Percentiles rank a stretch among this genome's conserved stretches.
Conservation (phyloP, 2,329 filamentous ascomycete genomes). For the Clonostachys byssicola region DNA sequence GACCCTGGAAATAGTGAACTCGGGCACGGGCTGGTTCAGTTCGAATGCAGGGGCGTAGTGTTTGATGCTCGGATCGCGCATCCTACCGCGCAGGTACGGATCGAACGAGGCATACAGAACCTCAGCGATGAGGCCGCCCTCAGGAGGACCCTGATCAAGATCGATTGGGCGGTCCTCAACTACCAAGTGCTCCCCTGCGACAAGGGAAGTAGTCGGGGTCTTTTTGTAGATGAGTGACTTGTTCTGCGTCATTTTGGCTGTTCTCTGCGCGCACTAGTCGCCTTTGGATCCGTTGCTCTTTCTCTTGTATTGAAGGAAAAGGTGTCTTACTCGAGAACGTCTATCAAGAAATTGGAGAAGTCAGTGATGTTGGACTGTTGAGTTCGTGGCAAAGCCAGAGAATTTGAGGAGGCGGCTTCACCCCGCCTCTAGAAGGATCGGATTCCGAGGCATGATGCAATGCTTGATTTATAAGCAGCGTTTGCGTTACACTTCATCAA, state of each 20-base stretch:
- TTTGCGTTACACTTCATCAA: too few relatives aligned
- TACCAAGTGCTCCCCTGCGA: conserved; percentile 60
- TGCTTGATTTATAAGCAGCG: too few relatives aligned
- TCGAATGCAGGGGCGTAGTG: conserved; percentile 53
- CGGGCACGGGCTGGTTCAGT: conserved; percentile 60
- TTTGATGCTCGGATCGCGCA: conserved; percentile 61
- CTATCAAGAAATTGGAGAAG: too few relatives aligned
- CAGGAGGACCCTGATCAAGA: conserved; percentile 46
- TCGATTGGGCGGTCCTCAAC: conserved; percentile 63
- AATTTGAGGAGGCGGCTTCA: too few relatives aligned
- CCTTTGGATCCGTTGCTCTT: too few relatives aligned
- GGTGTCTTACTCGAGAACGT: too few relatives aligned
- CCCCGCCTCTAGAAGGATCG: too few relatives aligned
- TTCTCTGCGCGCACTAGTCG: neutral
- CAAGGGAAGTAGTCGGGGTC: conserved; percentile 56
- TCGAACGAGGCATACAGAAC: conserved; percentile 75
- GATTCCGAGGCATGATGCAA: too few relatives aligned
- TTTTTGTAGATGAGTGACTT: conserved; percentile 66
- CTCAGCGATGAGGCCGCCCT: conserved; percentile 64
- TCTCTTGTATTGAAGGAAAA: too few relatives aligned
- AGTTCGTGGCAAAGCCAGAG: too few relatives aligned
- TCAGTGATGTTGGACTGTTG: too few relatives aligned
- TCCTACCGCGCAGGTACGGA: conserved; percentile 78
- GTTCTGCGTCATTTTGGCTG: conserved; percentile 45
- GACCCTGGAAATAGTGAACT: conserved; percentile 61